Evolutionary conservation across 257 asterid genomes (phyloP).

Genomic region (Penstemon eatonii): DNA sequence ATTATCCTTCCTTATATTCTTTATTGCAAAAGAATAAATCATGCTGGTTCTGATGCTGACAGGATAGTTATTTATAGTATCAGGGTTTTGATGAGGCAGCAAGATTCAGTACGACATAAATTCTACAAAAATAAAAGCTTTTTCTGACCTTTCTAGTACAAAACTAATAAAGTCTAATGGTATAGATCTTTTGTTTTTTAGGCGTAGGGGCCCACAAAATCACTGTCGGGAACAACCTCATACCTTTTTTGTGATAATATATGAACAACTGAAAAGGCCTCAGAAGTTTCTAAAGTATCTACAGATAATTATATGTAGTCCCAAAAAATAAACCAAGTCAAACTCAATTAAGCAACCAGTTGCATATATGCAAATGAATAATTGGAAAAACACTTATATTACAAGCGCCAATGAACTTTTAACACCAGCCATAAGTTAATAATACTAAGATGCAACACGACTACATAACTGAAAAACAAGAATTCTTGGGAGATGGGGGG

Average conservation of each 20-base stretch:
- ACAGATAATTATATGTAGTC: too few species aligned
- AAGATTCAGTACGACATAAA: slow-evolving; percentile 24
- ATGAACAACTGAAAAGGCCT: slow-evolving; percentile 9
- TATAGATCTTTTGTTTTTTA: background rate
- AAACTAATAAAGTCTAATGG: slow-evolving; percentile 11
- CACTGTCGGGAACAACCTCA: slow-evolving; percentile 36
- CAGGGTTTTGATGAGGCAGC: slow-evolving; percentile 3
- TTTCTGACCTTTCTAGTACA: slow-evolving; percentile 18
- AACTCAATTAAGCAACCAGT: too few species aligned
- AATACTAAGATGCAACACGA: too few species aligned
- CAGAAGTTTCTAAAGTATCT: slow-evolving; percentile 31
- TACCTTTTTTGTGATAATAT: slow-evolving; percentile 25
- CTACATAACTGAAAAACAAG: too few species aligned
- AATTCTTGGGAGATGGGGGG: too few species aligned
- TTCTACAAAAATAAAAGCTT: slow-evolving; percentile 21
- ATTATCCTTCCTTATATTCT: slow-evolving; percentile 6
- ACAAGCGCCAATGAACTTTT: too few species aligned
- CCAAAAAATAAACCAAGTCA: too few species aligned
- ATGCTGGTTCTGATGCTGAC: slow-evolving; percentile 4
- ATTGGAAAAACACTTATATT: too few species aligned
- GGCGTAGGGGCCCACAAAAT: slow-evolving; percentile 33
- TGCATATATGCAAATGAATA: too few species aligned
- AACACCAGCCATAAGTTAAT: too few species aligned
- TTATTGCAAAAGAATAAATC: slow-evolving; percentile 28
- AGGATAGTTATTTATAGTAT: background rate